phyloP scores from a whole-genome alignment of 129 eudicot species.

The Chrysanthemum makinoi region DNA sequence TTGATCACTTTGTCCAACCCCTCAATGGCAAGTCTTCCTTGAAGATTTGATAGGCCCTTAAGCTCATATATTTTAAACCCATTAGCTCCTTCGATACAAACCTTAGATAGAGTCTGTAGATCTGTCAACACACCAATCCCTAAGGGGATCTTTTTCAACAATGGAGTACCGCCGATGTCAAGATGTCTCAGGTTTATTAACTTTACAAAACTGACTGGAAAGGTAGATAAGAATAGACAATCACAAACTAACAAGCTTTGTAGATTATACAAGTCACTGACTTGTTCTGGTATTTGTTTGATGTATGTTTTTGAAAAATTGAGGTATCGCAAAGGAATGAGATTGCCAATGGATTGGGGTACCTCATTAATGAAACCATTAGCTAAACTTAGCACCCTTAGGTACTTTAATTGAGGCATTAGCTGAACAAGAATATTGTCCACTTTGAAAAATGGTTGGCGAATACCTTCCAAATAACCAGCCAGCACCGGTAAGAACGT shows the following conservation, averaged over 20 bases:
- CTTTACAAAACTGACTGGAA: not conserved
- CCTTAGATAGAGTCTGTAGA: not conserved
- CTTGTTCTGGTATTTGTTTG: not conserved
- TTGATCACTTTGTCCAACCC: too few relatives aligned
- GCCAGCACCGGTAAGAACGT: not conserved
- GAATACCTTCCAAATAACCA: too few relatives aligned
- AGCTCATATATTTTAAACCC: not conserved
- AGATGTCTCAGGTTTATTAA: not conserved
- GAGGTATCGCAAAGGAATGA: not conserved
- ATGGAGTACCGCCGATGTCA: not conserved
- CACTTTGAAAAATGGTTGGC: not conserved
- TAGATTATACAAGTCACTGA: not conserved
- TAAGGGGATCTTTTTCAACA: not conserved
- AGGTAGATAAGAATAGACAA: not conserved
- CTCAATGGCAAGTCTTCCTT: too few relatives aligned
- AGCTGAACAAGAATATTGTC: not conserved
- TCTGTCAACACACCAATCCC: not conserved
- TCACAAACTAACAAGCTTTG: not conserved
- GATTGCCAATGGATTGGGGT: not conserved
- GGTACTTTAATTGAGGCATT: not conserved
- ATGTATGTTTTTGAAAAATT: not conserved
- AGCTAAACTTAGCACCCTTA: not conserved
- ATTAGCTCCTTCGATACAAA: not conserved
- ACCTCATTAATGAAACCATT: not conserved
- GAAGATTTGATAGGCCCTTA: too few relatives aligned